These are phyloP conservation scores for Nasturtium officinale DNA, from an alignment of 345 rosid species.

Conservation along the genomic window DNA sequence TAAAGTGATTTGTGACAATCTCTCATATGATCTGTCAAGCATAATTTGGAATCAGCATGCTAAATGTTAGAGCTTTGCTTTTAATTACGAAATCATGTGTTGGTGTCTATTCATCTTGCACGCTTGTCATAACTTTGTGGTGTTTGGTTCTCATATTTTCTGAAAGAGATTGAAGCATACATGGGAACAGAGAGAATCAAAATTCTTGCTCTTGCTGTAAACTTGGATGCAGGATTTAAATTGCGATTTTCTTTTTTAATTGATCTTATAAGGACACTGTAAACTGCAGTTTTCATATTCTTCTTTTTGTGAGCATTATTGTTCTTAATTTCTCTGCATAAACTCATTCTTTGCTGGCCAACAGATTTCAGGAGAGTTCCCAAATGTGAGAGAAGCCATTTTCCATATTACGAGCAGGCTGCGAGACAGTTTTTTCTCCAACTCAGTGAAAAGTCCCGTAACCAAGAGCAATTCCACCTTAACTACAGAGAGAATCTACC, in stretches of 20 bases:
- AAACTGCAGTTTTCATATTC: conserved; percentile 7
- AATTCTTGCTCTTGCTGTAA: conserved; percentile 2
- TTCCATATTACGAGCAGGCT: conserved; percentile 77
- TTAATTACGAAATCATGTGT: not conserved
- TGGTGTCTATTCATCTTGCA: conserved; percentile 18
- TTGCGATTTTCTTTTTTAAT: not conserved
- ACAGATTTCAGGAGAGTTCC: conserved; percentile 81
- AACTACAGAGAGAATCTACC: conserved; percentile 54
- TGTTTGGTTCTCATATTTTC: not conserved
- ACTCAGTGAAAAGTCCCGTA: conserved; percentile 43
- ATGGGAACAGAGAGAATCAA: conserved; percentile 3
- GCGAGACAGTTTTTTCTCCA: conserved; percentile 67
- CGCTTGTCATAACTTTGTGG: not conserved
- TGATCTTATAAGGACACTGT: not conserved
- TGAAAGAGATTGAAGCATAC: not conserved
- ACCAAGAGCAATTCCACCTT: conserved; percentile 51
- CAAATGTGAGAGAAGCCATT: conserved; percentile 75
- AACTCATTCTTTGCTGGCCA: conserved; percentile 36
- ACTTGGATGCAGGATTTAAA: conserved; percentile 9
- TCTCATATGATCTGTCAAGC: conserved; percentile 21
- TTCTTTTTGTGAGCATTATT: conserved; percentile 12
- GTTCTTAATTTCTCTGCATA: conserved; percentile 16
- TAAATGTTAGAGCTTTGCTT: conserved; percentile 22
- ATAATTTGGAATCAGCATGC: conserved; percentile 12
- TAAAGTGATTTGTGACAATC: not conserved